Conservation (phyloP, 169 alveolate genomes). For the Eimeria maxima region DNA sequence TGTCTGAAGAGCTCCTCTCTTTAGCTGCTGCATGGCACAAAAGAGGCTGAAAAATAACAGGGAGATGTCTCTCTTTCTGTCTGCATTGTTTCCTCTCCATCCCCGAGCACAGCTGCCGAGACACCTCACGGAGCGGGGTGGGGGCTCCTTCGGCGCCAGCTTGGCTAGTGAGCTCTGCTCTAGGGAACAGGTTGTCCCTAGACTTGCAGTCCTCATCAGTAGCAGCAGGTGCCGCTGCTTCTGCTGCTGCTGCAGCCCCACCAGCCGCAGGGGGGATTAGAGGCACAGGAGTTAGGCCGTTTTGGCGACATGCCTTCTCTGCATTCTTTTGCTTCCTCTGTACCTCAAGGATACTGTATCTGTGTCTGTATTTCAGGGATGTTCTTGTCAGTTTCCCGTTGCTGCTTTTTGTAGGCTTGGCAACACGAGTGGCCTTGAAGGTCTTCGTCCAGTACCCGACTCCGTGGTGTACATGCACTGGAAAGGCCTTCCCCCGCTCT, state of each 20-base stretch:
- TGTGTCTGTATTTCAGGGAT: background rate
- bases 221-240: background rate
- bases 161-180: too few relatives aligned
- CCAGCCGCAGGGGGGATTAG: background rate
- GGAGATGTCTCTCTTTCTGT: background rate
- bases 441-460: background rate
- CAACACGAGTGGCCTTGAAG: background rate
- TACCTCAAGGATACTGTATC: background rate
- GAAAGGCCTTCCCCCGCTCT: background rate
- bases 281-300: background rate
- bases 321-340: background rate
- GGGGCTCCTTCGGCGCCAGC: background rate
- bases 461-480: background rate
- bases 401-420: background rate
- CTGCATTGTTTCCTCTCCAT: background rate
- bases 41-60: slow-evolving; percentile 8
- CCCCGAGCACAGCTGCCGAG: background rate
- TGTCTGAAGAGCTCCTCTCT: background rate
- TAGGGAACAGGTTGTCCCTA: too few relatives aligned
- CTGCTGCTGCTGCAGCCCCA: background rate
- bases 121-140: background rate
- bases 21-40: slow-evolving; percentile 17
- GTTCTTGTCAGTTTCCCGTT: background rate
- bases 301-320: background rate
- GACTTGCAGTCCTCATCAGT: background rate